Conservation (phyloP, 2,329 filamentous ascomycete species). For the Fusarium devonianum region DNA sequence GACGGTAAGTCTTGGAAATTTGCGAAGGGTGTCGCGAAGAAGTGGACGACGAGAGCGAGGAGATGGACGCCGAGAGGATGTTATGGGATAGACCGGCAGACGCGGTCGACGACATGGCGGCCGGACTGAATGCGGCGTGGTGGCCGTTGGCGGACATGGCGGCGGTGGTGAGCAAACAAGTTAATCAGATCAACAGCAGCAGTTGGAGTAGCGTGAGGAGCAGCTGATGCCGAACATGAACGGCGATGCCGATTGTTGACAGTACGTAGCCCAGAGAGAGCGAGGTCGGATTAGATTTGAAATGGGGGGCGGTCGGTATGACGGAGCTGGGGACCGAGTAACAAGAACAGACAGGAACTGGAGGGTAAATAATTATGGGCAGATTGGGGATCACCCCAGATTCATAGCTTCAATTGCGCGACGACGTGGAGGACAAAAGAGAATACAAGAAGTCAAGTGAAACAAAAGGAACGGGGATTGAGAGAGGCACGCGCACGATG, state of each 20-base stretch:
- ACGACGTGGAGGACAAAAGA: constrained; percentile 14
- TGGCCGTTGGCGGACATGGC: constrained; percentile 56
- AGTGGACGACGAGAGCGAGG: constrained; percentile 70
- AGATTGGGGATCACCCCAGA: constrained; percentile 32
- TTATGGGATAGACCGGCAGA: constrained; percentile 57
- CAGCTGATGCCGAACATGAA: constrained; percentile 26
- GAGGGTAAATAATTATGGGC: constrained; percentile 12
- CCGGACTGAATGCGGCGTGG: constrained; percentile 55
- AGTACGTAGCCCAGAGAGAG: not conserved
- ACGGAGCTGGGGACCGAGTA: constrained; percentile 5
- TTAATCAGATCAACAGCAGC: constrained; percentile 10
- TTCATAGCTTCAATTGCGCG: constrained; percentile 32
- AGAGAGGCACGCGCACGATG: constrained; percentile 38
- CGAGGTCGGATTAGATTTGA: constrained; percentile 14
- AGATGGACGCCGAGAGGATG: constrained; percentile 70
- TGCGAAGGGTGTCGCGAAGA: constrained; percentile 70
- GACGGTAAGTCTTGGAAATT: constrained; percentile 91
- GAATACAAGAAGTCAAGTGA: constrained; percentile 14
- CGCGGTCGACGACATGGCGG: constrained; percentile 45
- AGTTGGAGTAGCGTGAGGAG: constrained; percentile 2
- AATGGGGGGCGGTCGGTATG: constrained; percentile 18
- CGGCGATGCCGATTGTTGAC: constrained; percentile 14
- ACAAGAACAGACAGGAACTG: constrained; percentile 16
- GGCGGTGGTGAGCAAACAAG: constrained; percentile 9
- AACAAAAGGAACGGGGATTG: constrained; percentile 26